phyloP scores from a whole-genome alignment of 768 basidiomycete genomes.

The Holtermannia corniformis region DNA sequence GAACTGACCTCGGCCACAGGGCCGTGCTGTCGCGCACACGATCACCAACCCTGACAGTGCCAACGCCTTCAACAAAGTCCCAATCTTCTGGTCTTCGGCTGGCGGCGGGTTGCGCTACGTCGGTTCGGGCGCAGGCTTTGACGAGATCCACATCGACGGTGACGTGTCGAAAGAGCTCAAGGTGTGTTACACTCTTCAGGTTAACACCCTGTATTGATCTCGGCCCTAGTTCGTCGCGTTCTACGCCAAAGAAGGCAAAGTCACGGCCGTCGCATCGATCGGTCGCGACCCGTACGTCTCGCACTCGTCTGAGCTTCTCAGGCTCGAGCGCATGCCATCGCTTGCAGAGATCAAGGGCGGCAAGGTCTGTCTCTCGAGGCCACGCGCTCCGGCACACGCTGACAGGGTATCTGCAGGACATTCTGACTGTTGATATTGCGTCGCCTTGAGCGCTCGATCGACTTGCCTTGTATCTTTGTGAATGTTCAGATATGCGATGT shows the following conservation, averaged over 20 bases:
- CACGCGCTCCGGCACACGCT: no score
- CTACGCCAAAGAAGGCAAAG: constrained; percentile 37
- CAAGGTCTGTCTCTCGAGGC: constrained; percentile 54
- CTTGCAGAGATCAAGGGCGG: constrained; percentile 62
- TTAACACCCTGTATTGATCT: neutral
- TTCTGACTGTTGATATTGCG: neutral
- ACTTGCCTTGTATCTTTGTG: neutral
- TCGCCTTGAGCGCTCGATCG: neutral
- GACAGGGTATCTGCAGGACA: no score
- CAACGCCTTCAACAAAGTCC: constrained; percentile 58
- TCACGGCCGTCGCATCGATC: constrained; percentile 48
- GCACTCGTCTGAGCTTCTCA: constrained; percentile 66
- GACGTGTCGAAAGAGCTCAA: constrained; percentile 61
- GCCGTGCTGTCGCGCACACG: constrained; percentile 68
- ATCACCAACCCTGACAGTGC: constrained; percentile 49
- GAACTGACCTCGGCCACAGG: no score
- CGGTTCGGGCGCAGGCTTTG: constrained; percentile 58
- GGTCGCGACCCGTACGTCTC: constrained; percentile 70
- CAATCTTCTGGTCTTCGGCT: constrained; percentile 77
- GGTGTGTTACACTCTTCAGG: constrained; percentile 47
- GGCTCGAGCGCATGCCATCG: constrained; percentile 70
- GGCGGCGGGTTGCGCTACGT: constrained; percentile 80
- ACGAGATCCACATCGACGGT: constrained; percentile 71
- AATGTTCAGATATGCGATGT: neutral
- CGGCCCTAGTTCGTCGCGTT: constrained; percentile 33